Evolutionary conservation across 306 rosid species (phyloP).

Genomic region (Cercis canadensis): DNA sequence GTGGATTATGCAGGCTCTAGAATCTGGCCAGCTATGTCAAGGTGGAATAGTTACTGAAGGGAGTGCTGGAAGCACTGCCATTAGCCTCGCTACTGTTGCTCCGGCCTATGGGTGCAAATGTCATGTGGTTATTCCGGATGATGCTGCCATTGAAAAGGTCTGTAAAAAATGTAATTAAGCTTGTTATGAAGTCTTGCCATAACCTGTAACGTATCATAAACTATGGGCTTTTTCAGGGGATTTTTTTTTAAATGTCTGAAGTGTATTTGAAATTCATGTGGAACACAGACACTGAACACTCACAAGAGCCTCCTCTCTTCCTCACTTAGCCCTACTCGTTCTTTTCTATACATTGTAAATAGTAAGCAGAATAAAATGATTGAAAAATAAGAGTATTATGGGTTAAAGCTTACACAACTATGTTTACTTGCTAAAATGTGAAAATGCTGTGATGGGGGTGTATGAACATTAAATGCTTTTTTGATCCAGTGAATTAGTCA

Average conservation of each 20-base stretch:
- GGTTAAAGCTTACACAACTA: constrained; percentile 1
- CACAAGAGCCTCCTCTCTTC: not conserved
- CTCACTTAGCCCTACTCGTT: not conserved
- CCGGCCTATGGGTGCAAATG: constrained; percentile 92
- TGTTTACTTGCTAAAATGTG: not conserved
- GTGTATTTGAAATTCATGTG: too few relatives aligned
- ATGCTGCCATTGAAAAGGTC: constrained; percentile 95
- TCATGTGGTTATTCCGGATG: constrained; percentile 94
- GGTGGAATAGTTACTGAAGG: constrained; percentile 96
- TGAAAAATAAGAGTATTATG: not conserved
- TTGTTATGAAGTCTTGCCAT: not conserved
- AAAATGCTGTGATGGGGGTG: not conserved
- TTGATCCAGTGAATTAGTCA: not conserved
- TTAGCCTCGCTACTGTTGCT: constrained; percentile 92
- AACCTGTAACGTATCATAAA: not conserved
- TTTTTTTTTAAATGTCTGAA: not conserved
- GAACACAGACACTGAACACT: too few relatives aligned
- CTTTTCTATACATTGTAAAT: not conserved
- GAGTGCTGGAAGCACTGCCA: constrained; percentile 94
- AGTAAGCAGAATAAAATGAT: constrained; percentile 20
- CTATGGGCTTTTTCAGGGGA: constrained; percentile 12
- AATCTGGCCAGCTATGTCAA: constrained; percentile 64
- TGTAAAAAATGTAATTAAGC: constrained; percentile 8
- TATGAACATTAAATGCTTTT: not conserved
- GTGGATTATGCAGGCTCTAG: constrained; percentile 67